These are phyloP conservation scores for Pholiota molesta DNA, from an alignment of 768 basidiomycete species.

Conservation along the genomic window DNA sequence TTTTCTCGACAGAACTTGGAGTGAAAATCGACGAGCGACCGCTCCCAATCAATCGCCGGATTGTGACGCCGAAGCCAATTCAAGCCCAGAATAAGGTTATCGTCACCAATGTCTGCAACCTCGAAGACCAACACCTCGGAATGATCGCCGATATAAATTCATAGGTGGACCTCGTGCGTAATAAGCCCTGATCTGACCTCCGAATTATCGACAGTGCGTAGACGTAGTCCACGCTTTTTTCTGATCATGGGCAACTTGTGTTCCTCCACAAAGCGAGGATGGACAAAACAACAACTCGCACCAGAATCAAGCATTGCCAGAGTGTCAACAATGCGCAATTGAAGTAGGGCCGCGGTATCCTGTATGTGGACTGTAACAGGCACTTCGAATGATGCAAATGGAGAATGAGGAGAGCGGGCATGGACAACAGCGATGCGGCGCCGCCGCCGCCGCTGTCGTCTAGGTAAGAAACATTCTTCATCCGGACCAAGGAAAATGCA, in stretches of 20 bases:
- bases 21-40: too few relatives aligned
- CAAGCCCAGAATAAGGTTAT: constrained; percentile 1
- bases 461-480: neutral
- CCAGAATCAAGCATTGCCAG: constrained; percentile 1
- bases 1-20: too few relatives aligned
- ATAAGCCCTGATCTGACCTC: neutral
- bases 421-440: too few relatives aligned
- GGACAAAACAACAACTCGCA: too few relatives aligned
- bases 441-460: neutral
- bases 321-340: neutral
- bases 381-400: too few relatives aligned
- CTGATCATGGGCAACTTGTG: too few relatives aligned
- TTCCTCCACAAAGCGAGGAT: too few relatives aligned
- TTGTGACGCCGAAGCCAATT: too few relatives aligned
- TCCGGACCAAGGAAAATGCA: too few relatives aligned
- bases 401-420: too few relatives aligned
- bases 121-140: neutral
- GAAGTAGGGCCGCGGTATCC: neutral
- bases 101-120: constrained; percentile 1
- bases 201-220: neutral
- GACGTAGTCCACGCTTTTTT: neutral
- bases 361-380: neutral
- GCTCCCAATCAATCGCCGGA: too few relatives aligned
- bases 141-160: neutral
- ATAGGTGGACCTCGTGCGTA: neutral